Base-by-base conservation (phyloP, 768 basidiomycete species). In the Hericium rajendrae region DNA sequence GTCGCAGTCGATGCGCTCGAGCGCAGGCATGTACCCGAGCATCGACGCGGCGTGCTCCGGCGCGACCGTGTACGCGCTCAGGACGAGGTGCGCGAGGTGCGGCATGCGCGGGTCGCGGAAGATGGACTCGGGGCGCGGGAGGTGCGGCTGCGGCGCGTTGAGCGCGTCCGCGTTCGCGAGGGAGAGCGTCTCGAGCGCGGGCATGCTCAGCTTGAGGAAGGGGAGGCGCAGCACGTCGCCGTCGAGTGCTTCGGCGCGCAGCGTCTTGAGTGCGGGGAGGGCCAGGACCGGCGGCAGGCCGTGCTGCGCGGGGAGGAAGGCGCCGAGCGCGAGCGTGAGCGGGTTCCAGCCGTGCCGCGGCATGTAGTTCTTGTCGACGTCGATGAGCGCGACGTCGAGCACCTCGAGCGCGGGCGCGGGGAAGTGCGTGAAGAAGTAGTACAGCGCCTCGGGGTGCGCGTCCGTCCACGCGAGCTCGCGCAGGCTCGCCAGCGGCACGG, bases 91-190 rank as follows among this genome's bases (percentile, higher is more conserved):
- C 24, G 53, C 54, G 13, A 62, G 52, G 40, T 38, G 53, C n/a
- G 56, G 61, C 56, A 60, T 48, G 22, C 61, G 61, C 12, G 61
- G 56, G 50, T 59, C 61, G 38, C 59, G 61, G 48, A 62, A 59
- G 38, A 59, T 62, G 41, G 56, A 58, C 12, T 62, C 61, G 8
- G 52, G 37, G 22, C 56, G 54, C 37, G 57, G 61, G 6, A 60
- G 51, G n/a, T 43, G 53, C 2, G 49, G 54, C 13, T 57, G 13
- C 53, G 10, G 48, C 12, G 22, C 20, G 13, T 28, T 13, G 16
- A 51, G 51, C 39, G 38, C 20, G 38, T 51, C 56, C 11, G 48
- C 46, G n/a, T 62, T 62, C 4, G 56, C 55, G 26, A 62, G 20
- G 26, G 58, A 59, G 38, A 62, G 20, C 16, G 48, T 56, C 53